A percentile compares a stretch with the other conserved stretches of the same genome.
These are phyloP conservation scores for Rutstroemia sp. DNA, from an alignment of 2,329 filamentous ascomycete species.

Conservation along the genomic window DNA sequence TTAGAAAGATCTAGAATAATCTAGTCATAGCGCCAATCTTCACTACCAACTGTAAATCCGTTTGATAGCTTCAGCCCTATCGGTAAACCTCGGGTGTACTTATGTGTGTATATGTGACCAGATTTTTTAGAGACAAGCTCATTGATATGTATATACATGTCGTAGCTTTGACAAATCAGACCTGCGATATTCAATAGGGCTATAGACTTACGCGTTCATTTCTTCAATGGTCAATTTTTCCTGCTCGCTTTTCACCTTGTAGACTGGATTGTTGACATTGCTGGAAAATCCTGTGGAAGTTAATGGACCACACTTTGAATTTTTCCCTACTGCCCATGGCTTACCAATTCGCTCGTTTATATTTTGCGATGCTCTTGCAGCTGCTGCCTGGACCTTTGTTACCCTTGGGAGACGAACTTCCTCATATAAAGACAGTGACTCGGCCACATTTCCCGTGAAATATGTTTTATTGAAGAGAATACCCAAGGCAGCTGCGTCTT, in stretches of 20 bases:
- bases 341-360: conserved; percentile 59
- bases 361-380: conserved; percentile 51
- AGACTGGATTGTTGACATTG: conserved; percentile 47
- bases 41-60: too few relatives aligned
- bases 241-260: conserved; percentile 54
- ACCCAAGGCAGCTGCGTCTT: conserved; percentile 34
- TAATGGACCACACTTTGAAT: too few relatives aligned
- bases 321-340: conserved; percentile 20
- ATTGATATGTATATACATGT: too few relatives aligned
- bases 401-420: conserved; percentile 46
- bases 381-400: conserved; percentile 49
- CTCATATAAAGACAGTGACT: conserved; percentile 44
- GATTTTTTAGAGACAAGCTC: too few relatives aligned
- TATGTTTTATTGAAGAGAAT: conserved; percentile 30
- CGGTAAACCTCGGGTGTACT: too few relatives aligned
- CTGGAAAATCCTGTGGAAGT: conserved; percentile 46
- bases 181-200: too few relatives aligned
- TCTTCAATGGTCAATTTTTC: conserved; percentile 60
- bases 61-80: too few relatives aligned
- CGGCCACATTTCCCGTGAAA: conserved; percentile 40
- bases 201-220: conserved; percentile 48
- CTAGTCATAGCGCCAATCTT: too few relatives aligned
- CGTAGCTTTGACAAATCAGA: too few relatives aligned
- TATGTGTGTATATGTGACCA: too few relatives aligned
- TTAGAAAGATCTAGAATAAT: too few relatives aligned